Conservation (phyloP, 495 filamentous ascomycete genomes). For the Lasiosphaeria miniovina region DNA sequence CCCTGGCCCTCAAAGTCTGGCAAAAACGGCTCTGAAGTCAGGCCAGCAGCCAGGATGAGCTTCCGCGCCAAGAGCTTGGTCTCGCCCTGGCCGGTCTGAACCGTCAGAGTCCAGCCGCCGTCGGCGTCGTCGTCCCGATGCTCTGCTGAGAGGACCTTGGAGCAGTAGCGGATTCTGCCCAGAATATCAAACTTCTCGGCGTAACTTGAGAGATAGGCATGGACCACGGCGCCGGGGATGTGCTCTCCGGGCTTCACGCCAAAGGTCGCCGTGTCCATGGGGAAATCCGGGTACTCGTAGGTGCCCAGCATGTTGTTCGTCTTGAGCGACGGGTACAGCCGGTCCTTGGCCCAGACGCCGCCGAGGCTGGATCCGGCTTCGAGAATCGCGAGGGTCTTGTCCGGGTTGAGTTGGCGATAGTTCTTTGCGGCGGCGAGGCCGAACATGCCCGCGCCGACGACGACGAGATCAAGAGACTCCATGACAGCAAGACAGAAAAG, state of each 20-base stretch:
- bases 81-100: constrained; percentile 16
- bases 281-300: constrained; percentile 71
- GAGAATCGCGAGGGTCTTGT: constrained; percentile 35
- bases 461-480: constrained; percentile 43
- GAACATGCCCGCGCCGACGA: constrained; percentile 44
- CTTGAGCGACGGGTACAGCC: constrained; percentile 65
- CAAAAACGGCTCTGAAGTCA: constrained; percentile 39
- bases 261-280: constrained; percentile 59
- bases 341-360: constrained; percentile 65
- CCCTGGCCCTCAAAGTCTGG: constrained; percentile 38
- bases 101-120: constrained; percentile 42
- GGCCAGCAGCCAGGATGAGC: constrained; percentile 37
- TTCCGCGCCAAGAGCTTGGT: constrained; percentile 27
- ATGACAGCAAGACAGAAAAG: constrained; percentile 18
- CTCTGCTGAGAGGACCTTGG: constrained; percentile 51
- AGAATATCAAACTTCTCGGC: constrained; percentile 56
- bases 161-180: constrained; percentile 50
- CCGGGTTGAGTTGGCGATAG: constrained; percentile 40
- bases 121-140: constrained; percentile 33
- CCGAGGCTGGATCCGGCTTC: constrained; percentile 50
- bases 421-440: constrained; percentile 43
- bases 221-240: constrained; percentile 63
- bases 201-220: constrained; percentile 65
- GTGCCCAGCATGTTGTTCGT: constrained; percentile 60
- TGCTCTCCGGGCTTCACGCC: constrained; percentile 61